Percentiles rank a stretch among this genome's conserved stretches.
These are phyloP conservation scores for Fusarium neocosmosporiellum DNA, from an alignment of 2,329 filamentous ascomycete genomes.

Conservation along the genomic window DNA sequence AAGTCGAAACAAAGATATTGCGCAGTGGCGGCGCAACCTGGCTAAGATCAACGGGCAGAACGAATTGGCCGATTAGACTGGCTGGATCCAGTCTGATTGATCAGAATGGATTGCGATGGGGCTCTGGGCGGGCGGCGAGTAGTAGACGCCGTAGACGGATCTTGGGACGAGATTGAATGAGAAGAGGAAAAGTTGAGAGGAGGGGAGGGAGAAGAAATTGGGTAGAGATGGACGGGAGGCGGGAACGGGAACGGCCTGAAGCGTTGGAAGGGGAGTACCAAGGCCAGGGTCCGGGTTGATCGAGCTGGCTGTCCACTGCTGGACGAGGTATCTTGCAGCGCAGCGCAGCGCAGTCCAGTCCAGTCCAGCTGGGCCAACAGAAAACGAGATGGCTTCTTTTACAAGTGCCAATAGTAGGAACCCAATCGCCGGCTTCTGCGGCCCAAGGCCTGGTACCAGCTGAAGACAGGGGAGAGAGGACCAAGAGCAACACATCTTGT, in stretches of 20 bases:
- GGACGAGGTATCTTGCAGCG: not conserved
- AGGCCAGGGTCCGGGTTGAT: conserved; percentile 27
- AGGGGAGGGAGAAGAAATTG: conserved; percentile 1
- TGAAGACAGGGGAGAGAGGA: not conserved
- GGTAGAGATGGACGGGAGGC: conserved; percentile 13
- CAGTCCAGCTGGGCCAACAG: conserved; percentile 28
- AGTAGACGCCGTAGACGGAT: conserved; percentile 1
- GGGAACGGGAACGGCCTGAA: conserved; percentile 7
- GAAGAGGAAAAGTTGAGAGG: conserved; percentile 5
- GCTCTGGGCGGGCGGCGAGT: conserved; percentile 16
- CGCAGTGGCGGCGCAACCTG: conserved; percentile 35
- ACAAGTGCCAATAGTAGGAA: conserved; percentile 14
- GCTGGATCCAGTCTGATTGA: conserved; percentile 22
- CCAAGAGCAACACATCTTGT: not conserved
- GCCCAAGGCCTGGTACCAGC: not conserved
- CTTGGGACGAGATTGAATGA: conserved; percentile 10
- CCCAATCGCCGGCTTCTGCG: not conserved
- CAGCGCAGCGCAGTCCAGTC: not conserved
- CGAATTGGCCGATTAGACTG: conserved; percentile 26
- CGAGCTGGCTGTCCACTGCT: conserved; percentile 11
- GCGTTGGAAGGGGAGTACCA: conserved; percentile 5
- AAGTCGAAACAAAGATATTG: conserved; percentile 37
- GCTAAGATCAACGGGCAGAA: conserved; percentile 22
- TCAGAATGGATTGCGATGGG: conserved; percentile 17
- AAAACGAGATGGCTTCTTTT: conserved; percentile 15